These are phyloP conservation scores for Jamesozyma jinghongensis DNA, from an alignment of 805 yeast genomes.

Conservation along the genomic window DNA sequence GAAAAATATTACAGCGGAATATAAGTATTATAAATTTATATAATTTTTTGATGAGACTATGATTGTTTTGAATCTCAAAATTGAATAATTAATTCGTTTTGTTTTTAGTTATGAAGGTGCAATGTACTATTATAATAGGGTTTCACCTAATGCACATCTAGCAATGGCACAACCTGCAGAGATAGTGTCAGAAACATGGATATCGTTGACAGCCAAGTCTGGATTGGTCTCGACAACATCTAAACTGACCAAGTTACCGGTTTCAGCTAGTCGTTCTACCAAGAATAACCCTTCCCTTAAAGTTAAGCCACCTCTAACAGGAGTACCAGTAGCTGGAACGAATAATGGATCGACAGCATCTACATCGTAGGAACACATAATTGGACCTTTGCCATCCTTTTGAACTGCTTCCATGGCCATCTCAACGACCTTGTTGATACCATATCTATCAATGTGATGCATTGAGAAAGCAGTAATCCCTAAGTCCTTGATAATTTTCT, in stretches of 20 bases:
- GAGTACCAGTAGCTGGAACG: slow-evolving; percentile 97
- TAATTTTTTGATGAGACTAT: too few relatives aligned
- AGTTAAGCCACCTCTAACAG: slow-evolving; percentile 93
- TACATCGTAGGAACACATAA: slow-evolving; percentile 89
- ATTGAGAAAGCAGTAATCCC: slow-evolving; percentile 81
- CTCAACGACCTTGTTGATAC: slow-evolving; percentile 82
- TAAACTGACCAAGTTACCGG: slow-evolving; percentile 79
- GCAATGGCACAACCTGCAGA: slow-evolving; percentile 85
- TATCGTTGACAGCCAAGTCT: slow-evolving; percentile 65
- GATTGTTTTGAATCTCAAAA: too few relatives aligned
- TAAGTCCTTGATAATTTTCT: slow-evolving; percentile 56
- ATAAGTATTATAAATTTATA: too few relatives aligned
- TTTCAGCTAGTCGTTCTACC: slow-evolving; percentile 84
- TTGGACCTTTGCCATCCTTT: slow-evolving; percentile 63
- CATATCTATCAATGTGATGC: slow-evolving; percentile 93
- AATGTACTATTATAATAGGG: slow-evolving; percentile 37
- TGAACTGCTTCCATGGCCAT: slow-evolving; percentile 78
- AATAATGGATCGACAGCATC: slow-evolving; percentile 92
- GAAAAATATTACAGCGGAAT: too few relatives aligned
- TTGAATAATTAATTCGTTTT: too few relatives aligned
- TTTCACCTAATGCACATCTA: slow-evolving; percentile 91
- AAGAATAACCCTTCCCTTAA: slow-evolving; percentile 89
- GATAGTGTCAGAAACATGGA: slow-evolving; percentile 74
- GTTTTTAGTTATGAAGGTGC: too few relatives aligned
- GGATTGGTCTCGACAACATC: slow-evolving; percentile 96